Evolutionary conservation across 106 monocot species (phyloP).

Genomic region (Narthecium ossifragum): DNA sequence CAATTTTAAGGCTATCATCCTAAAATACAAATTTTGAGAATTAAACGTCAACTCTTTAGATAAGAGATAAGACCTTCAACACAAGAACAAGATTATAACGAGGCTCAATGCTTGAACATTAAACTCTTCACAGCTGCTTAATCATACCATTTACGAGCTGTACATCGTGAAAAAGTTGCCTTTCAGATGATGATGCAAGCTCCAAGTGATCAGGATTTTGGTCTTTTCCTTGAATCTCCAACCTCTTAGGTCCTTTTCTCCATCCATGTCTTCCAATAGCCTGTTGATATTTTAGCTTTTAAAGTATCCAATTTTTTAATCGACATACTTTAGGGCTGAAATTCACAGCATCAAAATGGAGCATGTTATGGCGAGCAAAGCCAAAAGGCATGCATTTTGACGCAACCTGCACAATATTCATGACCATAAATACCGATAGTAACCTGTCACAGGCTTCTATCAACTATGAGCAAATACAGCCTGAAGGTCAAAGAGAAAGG

Average conservation of each 20-base stretch:
- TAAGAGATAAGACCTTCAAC: too few species aligned
- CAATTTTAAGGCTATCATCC: too few species aligned
- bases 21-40: too few species aligned
- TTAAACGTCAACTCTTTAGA: too few species aligned
- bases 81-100: too few species aligned
- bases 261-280: constrained; percentile 13
- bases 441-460: too few species aligned
- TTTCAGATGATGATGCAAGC: constrained; percentile 7
- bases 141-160: too few species aligned
- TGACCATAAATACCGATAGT: background rate
- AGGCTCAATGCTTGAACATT: too few species aligned
- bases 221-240: constrained; percentile 25
- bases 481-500: too few species aligned
- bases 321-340: constrained; percentile 23
- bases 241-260: constrained; percentile 12
- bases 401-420: constrained; percentile 20
- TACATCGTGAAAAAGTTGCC: too few species aligned
- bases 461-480: too few species aligned
- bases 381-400: constrained; percentile 3
- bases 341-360: constrained; percentile 6
- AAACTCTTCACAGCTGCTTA: too few species aligned
- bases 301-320: constrained; percentile 24
- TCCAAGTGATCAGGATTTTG: constrained; percentile 10
- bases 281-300: constrained; percentile 20
- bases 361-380: constrained; percentile 1